Evolutionary conservation across 108 stramenopile species (phyloP), one percentile per base, ranked within the genome.

Genomic region (Skeletonema tropicum): DNA sequence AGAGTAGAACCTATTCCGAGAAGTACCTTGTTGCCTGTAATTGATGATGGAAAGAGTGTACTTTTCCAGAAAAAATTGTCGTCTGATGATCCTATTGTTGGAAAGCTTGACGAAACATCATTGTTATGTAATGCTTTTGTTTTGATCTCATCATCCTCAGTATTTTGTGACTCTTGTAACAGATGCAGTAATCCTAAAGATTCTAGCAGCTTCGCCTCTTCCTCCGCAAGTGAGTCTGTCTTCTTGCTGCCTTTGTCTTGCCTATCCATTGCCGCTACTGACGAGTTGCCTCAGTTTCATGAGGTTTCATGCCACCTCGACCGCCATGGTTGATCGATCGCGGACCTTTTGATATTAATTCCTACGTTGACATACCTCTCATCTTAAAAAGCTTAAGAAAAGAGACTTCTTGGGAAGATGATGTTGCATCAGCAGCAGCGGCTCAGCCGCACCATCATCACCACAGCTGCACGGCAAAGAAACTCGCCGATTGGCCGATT

Each of bases 1-100:
- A 69, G 52, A 8, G 79, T 45, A 0, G 67, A 68, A 14, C 79
- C 79, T 23, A 80, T 32, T 5, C 72, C 72, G 5, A 74, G 60
- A 21, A 76, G 61, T 23, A 76, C 60, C 32, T 52, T 52, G 14
- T 75, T 75, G 42, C 66, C 60, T 60, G 36, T 33, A 11, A 36
- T 9, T 5, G 32, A 23, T 23, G 9, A 55, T 25, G 52, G n/a
- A 23, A 32, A 60, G 2, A 32, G 33, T 1, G 30, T 60, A 2
- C 5, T 3, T 60, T 32, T 21, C 59, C 13, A 29, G 19, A 17
- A 14, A 12, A 17, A 30, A 12, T 26, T 59, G 58, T 29, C 26
- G 26, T 29, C 2, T 29, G 26, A 17, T 29, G 26, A 17, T 30
- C 19, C 29, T 0, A 59, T 14, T 30, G 29, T 26, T 29, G 26